Conservation (phyloP, 2,329 filamentous ascomycete species). For the Penicillium digitatum region DNA sequence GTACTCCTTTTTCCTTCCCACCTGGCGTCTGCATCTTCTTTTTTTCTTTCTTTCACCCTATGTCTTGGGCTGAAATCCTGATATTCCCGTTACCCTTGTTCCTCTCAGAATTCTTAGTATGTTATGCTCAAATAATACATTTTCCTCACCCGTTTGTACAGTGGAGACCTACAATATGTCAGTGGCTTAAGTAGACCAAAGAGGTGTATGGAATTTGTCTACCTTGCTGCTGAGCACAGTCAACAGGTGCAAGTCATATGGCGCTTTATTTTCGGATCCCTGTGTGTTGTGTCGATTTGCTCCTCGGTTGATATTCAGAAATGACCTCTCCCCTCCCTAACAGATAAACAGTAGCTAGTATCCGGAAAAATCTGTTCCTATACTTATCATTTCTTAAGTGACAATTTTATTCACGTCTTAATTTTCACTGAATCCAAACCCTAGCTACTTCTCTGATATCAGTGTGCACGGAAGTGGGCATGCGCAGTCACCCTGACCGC, state of each 20-base stretch:
- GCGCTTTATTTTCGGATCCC: neutral
- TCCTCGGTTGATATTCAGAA: neutral
- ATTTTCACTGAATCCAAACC: neutral
- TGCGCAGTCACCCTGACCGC: conserved; percentile 26
- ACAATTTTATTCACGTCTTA: neutral
- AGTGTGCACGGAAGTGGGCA: neutral
- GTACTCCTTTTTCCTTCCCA: conserved; percentile 28
- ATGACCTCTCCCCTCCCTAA: neutral
- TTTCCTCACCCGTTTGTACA: conserved; percentile 16
- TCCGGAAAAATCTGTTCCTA: too few relatives aligned
- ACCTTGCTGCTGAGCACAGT: neutral
- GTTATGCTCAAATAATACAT: conserved; percentile 37
- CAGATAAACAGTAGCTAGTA: neutral
- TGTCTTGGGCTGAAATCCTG: conserved; percentile 28
- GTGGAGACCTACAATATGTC: neutral
- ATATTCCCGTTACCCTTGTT: conserved; percentile 23
- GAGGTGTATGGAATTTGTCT: neutral
- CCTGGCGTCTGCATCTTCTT: conserved; percentile 35
- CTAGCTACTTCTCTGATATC: neutral
- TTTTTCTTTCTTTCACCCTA: conserved; percentile 11
- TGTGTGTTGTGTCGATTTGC: neutral
- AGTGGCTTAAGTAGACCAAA: neutral
- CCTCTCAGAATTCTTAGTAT: conserved; percentile 28
- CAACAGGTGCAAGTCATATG: too few relatives aligned
- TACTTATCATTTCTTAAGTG: too few relatives aligned